These are phyloP conservation scores for Nemania serpens DNA, from an alignment of 2,329 filamentous ascomycete genomes.

Conservation along the genomic window DNA sequence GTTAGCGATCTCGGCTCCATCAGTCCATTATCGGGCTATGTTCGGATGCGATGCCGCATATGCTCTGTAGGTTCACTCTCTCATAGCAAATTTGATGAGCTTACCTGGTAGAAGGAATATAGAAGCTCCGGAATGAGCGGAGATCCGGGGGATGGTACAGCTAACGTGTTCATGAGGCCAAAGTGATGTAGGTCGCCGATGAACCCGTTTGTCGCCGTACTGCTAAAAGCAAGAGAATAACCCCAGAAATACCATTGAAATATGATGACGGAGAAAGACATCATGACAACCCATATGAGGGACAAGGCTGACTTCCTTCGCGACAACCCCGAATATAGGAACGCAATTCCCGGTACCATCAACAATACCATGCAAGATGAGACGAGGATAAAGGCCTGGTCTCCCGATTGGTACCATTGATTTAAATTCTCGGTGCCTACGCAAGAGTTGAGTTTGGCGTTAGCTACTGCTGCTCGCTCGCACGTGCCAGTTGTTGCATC, in stretches of 20 bases:
- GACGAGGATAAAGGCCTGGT: constrained; percentile 92
- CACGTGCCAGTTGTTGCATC: neutral
- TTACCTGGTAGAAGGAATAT: constrained; percentile 90
- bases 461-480: constrained; percentile 12
- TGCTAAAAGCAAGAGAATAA: constrained; percentile 91
- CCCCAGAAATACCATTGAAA: constrained; percentile 99
- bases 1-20: constrained; percentile 17
- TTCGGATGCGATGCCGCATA: neutral
- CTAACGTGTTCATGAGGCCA: constrained; percentile 83
- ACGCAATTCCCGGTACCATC: constrained; percentile 96
- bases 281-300: constrained; percentile 97
- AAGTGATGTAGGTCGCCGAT: constrained; percentile 92
- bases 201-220: constrained; percentile 80
- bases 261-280: constrained; percentile 83
- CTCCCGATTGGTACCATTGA: constrained; percentile 91
- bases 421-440: constrained; percentile 85
- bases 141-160: constrained; percentile 82
- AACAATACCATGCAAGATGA: constrained; percentile 90
- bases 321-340: constrained; percentile 97
- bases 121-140: constrained; percentile 87
- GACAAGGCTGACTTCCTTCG: constrained; percentile 95
- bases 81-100: constrained; percentile 25
- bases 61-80: neutral
- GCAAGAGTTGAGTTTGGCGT: constrained; percentile 14
- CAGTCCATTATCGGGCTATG: neutral